phyloP scores from a whole-genome alignment of 768 basidiomycete genomes.

The Lactarius sanguifluus region DNA sequence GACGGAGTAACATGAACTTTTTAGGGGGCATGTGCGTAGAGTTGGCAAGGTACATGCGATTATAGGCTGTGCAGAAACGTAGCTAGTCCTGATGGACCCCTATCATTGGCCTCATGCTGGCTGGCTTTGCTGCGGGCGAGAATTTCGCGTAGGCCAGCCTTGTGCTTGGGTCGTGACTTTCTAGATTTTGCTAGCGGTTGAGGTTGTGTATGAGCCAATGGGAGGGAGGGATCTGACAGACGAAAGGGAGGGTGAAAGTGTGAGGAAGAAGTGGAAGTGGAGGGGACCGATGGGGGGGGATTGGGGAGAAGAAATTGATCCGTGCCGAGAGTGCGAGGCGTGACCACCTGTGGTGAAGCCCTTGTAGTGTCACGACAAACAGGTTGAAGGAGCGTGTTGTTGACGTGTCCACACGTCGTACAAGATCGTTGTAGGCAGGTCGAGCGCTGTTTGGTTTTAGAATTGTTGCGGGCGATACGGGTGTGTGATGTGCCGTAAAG shows the following conservation, averaged over 20 bases:
- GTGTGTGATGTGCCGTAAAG: slow-evolving; percentile 43
- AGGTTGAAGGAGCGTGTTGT: slow-evolving; percentile 32
- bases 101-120: slow-evolving; percentile 39
- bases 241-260: slow-evolving; percentile 5
- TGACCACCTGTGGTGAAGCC: background rate
- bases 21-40: background rate
- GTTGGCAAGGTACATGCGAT: background rate
- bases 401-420: slow-evolving; percentile 33
- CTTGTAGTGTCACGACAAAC: slow-evolving; percentile 9
- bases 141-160: slow-evolving; percentile 59
- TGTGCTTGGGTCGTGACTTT: slow-evolving; percentile 49
- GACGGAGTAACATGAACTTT: background rate
- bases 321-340: slow-evolving; percentile 15
- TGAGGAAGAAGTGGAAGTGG: slow-evolving; percentile 4
- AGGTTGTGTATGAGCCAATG: background rate
- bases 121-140: slow-evolving; percentile 59
- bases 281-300: slow-evolving; percentile 1
- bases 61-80: slow-evolving; percentile 23
- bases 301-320: slow-evolving; percentile 11
- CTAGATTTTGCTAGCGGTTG: slow-evolving; percentile 11
- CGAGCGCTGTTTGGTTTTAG: slow-evolving; percentile 27
- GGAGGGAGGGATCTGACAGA: slow-evolving; percentile 1
- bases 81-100: slow-evolving; percentile 13
- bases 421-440: slow-evolving; percentile 32
- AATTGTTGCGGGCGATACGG: slow-evolving; percentile 38